A percentile compares a stretch with the other conserved stretches of the same genome.
Evolutionary conservation across 2,329 filamentous ascomycete genomes (phyloP).

Genomic region (Aspergillus thermomutatus): DNA sequence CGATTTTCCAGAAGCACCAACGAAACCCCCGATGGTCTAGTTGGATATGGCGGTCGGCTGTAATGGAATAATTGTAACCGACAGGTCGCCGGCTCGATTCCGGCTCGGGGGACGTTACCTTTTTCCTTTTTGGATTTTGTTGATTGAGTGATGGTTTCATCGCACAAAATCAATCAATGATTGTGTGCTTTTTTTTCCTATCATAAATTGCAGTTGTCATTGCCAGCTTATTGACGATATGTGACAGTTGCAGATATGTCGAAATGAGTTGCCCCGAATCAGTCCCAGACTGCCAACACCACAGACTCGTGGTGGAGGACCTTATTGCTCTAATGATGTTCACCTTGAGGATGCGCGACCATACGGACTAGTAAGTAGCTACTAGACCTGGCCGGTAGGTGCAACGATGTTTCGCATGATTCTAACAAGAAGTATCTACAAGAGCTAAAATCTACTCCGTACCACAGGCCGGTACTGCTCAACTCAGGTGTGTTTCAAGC

Average conservation of each 20-base stretch:
- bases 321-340: too few relatives aligned
- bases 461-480: not conserved
- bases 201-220: not conserved
- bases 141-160: too few relatives aligned
- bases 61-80: not conserved
- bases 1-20: not conserved
- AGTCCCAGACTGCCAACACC: too few relatives aligned
- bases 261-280: not conserved
- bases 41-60: not conserved
- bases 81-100: not conserved
- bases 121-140: too few relatives aligned
- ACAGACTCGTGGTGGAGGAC: too few relatives aligned
- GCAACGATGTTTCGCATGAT: not conserved
- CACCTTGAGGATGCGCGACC: not conserved
- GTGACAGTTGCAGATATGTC: not conserved
- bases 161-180: too few relatives aligned
- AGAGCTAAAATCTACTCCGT: too few relatives aligned
- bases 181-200: too few relatives aligned
- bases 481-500: not conserved
- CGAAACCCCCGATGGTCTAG: not conserved
- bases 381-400: not conserved
- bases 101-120: not conserved
- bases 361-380: not conserved
- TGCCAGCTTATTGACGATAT: not conserved
- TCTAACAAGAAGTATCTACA: not conserved